Evolutionary conservation across 2,329 filamentous ascomycete genomes (phyloP), one percentile per base, ranked within the genome.

Genomic region (Colletotrichum somersetense): DNA sequence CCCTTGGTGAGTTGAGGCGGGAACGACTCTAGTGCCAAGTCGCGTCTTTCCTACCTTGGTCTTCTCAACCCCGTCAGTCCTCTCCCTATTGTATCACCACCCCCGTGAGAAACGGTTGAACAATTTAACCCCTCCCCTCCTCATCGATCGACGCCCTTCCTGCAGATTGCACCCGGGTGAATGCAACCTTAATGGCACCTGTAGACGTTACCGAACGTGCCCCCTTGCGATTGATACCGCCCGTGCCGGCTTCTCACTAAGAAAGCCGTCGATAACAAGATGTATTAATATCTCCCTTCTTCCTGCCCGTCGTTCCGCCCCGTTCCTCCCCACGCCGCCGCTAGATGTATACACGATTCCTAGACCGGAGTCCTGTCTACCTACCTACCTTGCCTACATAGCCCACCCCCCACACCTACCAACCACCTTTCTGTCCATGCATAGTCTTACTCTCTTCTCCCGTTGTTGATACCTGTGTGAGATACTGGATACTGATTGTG

Each of bases 161-260:
- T 64, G 66, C 69, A 64, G 46, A 65, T 26, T 62, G 18, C 33
- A 62, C 23, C 30, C 66, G 59, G 55, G 46, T 56, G 38, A 69
- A 68, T 72, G 69, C 66, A 68, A 72, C 69, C 69, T 72, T 64
- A 69, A 69, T 64, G 66, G 59, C 69, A 72, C 69, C 52, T 72
- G 65, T 55, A 50, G 65, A 58, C 26, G 58, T 20, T 46, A 42
- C 57, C 42, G 48, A 44, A 46, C 38, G 40, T 40, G 55, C 30
- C 26, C 57, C 66, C 50, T 64, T 40, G 42, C 53, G 40, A 26
- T 40, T 46, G 65, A 46, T 58, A 59, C 59, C 38, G 52, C 11
- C 46, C 69, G 38, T 69, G 50, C 35, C 59, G 69, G 59, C 66
- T 59, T 72, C 59, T 59, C n/a, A 23, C 16, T 44, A 48, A 44